phyloP scores from a whole-genome alignment of 148 eudicot species.

The Chenopodium formosanum region DNA sequence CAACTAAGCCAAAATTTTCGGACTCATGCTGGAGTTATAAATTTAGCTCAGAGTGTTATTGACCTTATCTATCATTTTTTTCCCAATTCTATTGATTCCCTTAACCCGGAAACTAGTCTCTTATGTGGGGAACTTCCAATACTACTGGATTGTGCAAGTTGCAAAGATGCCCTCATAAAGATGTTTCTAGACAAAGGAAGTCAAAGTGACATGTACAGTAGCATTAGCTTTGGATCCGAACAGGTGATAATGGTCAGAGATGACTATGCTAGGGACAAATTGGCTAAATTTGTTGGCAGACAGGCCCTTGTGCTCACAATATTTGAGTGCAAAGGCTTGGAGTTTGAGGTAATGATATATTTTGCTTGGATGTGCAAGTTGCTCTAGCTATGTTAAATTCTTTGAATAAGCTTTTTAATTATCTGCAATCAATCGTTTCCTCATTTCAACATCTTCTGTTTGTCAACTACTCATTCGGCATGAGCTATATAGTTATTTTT shows the following conservation, averaged over 20 bases:
- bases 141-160: constrained; percentile 31
- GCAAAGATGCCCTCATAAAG: constrained; percentile 22
- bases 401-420: neutral
- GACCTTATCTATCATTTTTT: constrained; percentile 43
- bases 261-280: constrained; percentile 40
- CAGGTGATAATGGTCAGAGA: constrained; percentile 70
- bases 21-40: constrained; percentile 61
- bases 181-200: constrained; percentile 37
- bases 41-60: constrained; percentile 43
- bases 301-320: constrained; percentile 65
- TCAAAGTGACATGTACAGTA: constrained; percentile 19
- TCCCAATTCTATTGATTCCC: constrained; percentile 36
- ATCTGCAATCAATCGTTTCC: neutral
- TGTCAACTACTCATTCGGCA: no score
- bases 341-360: constrained; percentile 48
- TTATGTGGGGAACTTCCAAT: constrained; percentile 44
- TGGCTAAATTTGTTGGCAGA: constrained; percentile 35
- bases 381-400: constrained; percentile 24
- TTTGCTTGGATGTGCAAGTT: neutral
- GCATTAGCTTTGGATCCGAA: constrained; percentile 56
- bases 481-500: no score
- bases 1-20: constrained; percentile 49
- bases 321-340: constrained; percentile 74
- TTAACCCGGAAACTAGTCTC: constrained; percentile 43
- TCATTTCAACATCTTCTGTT: no score